Evolutionary conservation across 2,329 filamentous ascomycete species (phyloP), one percentile per base, ranked within the genome.

Genomic region (Rugonectria rugulosa): DNA sequence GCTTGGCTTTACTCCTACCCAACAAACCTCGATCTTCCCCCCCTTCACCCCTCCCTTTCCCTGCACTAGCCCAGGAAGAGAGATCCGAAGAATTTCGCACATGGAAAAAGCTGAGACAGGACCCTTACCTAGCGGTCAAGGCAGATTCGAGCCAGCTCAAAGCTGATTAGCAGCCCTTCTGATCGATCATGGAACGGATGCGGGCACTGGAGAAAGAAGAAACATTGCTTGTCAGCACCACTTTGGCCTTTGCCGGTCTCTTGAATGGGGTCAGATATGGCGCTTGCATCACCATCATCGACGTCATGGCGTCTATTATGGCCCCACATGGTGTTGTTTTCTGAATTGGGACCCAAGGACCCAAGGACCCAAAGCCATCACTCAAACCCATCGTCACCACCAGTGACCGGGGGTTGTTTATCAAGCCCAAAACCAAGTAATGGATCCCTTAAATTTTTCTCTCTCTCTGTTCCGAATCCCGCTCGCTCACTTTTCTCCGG

Each of bases 271-370:
- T 24, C 32, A 12, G 38, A 29, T 47, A 29, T 20, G 17, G 19
- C 45, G 15, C 20, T 32, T 41, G 11, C 20, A 17, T 15, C 20
- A 26, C 17, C 36, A 50, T 61, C 63, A 61, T 61, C 63, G 55
- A 66, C 63, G 63, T 66, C 63, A 65, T 65, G 51, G 63, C 55
- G 49, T 50, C 29, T 37, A 53, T 21, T 15, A 53, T 27, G 46
- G 26, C 41, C 44, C 53, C 48, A 49, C 58, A 64, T 32, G 12
- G 12, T 32, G 11, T 32, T 14, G n/a, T n/a, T 9, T 32, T 14
- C 29, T 8, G 12, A 9, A 6, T 32, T 32, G 5, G 29, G 12
- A 12, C 7, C 12, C 26, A 29, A 29, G 26, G 12, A 12, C 26
- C 26, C 26, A 29, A 29, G n/a, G n/a, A n/a, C n/a, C n/a, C 26